These are phyloP conservation scores for Auriscalpium microsporum DNA, from an alignment of 768 basidiomycete species.

Conservation along the genomic window DNA sequence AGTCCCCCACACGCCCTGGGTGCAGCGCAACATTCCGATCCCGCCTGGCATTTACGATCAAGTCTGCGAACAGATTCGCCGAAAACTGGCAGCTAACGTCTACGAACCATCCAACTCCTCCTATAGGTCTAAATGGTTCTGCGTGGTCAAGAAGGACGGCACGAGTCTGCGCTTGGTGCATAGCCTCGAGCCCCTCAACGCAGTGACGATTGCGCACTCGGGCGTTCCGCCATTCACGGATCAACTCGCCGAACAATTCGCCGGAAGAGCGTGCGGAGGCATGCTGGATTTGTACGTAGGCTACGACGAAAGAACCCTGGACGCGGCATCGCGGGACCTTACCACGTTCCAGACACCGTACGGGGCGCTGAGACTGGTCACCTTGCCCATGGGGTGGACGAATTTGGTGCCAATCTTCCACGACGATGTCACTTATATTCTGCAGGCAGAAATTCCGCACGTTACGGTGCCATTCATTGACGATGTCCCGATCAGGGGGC, in stretches of 20 bases:
- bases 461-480: slow-evolving; percentile 31
- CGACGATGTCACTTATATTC: slow-evolving; percentile 28
- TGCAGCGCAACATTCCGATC: slow-evolving; percentile 17
- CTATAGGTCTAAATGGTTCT: slow-evolving; percentile 19
- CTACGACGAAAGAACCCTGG: slow-evolving; percentile 26
- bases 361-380: slow-evolving; percentile 23
- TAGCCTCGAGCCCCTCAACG: slow-evolving; percentile 19
- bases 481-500: slow-evolving; percentile 29
- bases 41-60: slow-evolving; percentile 11
- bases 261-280: slow-evolving; percentile 15
- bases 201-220: slow-evolving; percentile 14
- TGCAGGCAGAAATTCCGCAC: slow-evolving; percentile 33
- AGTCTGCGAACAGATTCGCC: slow-evolving; percentile 24
- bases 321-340: slow-evolving; percentile 25
- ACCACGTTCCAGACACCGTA: slow-evolving; percentile 35
- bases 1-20: slow-evolving; percentile 21
- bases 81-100: slow-evolving; percentile 30
- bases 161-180: slow-evolving; percentile 17
- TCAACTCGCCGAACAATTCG: slow-evolving; percentile 17
- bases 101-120: slow-evolving; percentile 19
- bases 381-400: slow-evolving; percentile 34
- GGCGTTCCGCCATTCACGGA: slow-evolving; percentile 14
- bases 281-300: slow-evolving; percentile 21
- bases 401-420: slow-evolving; percentile 34
- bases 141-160: slow-evolving; percentile 15